phyloP scores from a whole-genome alignment of 2,329 filamentous ascomycete genomes.

The Paraconiothyrium sp. region DNA sequence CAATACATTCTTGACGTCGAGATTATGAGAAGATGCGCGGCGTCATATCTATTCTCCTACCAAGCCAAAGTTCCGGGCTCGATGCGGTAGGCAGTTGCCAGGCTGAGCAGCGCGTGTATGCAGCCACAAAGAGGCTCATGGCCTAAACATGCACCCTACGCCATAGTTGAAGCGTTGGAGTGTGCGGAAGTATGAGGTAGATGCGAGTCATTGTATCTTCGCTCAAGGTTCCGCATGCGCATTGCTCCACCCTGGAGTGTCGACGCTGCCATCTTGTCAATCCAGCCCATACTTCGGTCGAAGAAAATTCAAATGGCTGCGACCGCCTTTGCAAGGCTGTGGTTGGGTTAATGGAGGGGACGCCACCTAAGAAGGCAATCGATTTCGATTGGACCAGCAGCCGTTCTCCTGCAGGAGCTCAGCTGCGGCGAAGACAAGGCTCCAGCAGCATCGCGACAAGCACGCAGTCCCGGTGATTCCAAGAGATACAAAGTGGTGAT shows the following conservation, averaged over 20 bases:
- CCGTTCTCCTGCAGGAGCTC: not conserved
- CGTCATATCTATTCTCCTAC: not conserved
- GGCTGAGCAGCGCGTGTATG: slow-evolving; percentile 8
- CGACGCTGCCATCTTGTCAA: not conserved
- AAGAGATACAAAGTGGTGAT: not conserved
- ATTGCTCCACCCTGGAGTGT: not conserved
- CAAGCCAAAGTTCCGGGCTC: not conserved
- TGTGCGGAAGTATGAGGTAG: not conserved
- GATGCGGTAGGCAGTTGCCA: slow-evolving; percentile 2
- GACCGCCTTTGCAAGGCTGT: not conserved
- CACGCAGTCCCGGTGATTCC: not conserved
- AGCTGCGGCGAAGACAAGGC: not conserved
- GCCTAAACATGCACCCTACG: not conserved
- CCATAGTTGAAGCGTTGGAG: too few relatives aligned
- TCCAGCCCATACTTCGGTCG: not conserved
- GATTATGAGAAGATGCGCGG: not conserved
- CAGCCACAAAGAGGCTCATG: slow-evolving; percentile 9
- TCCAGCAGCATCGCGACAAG: not conserved
- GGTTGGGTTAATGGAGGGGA: not conserved
- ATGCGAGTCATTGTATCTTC: not conserved
- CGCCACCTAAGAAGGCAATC: not conserved
- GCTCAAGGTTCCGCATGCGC: not conserved
- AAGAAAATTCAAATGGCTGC: not conserved
- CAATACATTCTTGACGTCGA: not conserved
- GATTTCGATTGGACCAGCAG: not conserved